These are phyloP conservation scores for Cordyceps tenuipes DNA, from an alignment of 2,329 filamentous ascomycete species.

Conservation along the genomic window DNA sequence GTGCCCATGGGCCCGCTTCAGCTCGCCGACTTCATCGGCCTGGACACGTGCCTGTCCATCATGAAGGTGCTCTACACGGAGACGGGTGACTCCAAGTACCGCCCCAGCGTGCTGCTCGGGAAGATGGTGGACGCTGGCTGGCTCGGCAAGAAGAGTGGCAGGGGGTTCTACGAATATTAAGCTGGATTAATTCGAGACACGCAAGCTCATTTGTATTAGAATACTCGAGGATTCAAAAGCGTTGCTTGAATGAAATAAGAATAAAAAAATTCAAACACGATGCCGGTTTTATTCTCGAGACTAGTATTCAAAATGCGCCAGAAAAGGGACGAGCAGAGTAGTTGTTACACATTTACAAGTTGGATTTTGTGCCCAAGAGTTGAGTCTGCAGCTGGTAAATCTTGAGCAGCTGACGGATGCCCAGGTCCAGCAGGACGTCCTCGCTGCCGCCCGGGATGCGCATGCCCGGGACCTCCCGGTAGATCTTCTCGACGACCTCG, in stretches of 20 bases:
- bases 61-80: constrained; percentile 92
- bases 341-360: constrained; percentile 1
- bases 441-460: constrained; percentile 19
- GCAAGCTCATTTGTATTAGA: constrained; percentile 5
- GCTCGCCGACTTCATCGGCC: constrained; percentile 91
- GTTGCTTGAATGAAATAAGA: neutral
- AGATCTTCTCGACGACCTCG: constrained; percentile 52
- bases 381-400: constrained; percentile 12
- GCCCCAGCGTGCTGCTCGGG: constrained; percentile 74
- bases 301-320: neutral
- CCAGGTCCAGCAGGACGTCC: constrained; percentile 18
- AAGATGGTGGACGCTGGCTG: constrained; percentile 99
- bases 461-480: constrained; percentile 22
- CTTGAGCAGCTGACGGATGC: constrained; percentile 19
- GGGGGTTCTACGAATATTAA: constrained; percentile 89
- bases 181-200: neutral
- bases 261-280: neutral
- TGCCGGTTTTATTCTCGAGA: neutral
- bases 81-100: constrained; percentile 92
- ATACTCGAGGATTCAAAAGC: neutral
- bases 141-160: constrained; percentile 95
- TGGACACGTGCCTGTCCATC: constrained; percentile 92
- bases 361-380: constrained; percentile 4
- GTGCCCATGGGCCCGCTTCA: constrained; percentile 96
- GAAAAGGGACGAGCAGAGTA: neutral